Percentiles rank a stretch among this genome's conserved stretches.
phyloP scores from a whole-genome alignment of 129 eudicot genomes.

The Tagetes patula region DNA sequence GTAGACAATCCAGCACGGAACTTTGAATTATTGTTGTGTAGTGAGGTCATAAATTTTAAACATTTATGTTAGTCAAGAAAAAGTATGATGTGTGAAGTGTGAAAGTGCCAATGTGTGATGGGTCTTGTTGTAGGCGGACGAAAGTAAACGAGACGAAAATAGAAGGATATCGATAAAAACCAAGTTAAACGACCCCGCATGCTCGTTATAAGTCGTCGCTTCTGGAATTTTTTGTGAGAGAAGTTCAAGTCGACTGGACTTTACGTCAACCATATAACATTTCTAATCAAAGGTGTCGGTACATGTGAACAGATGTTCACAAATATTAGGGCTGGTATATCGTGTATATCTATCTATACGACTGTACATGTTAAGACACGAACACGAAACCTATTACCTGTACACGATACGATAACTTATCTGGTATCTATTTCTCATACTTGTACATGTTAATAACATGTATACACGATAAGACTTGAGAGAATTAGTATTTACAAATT shows the following conservation, averaged over 20 bases:
- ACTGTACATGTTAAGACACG: no score
- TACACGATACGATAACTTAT: no score
- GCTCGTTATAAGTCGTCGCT: not conserved
- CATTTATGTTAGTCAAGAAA: conserved; percentile 11
- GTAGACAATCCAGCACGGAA: not conserved
- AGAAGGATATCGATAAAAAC: conserved; percentile 22
- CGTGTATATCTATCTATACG: no score
- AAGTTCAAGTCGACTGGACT: not conserved
- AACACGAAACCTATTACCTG: no score
- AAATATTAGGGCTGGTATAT: no score
- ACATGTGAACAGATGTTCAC: no score
- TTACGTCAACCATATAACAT: not conserved
- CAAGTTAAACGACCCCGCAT: not conserved
- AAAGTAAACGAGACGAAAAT: conserved; percentile 5
- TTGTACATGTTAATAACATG: no score
- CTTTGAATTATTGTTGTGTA: not conserved
- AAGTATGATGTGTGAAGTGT: conserved; percentile 27
- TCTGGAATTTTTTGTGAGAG: not conserved
- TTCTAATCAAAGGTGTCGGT: no score
- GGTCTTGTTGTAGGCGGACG: conserved; percentile 33
- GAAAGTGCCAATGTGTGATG: conserved; percentile 28
- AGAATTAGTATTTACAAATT: no score
- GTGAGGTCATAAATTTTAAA: not conserved
- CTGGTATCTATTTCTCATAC: no score
- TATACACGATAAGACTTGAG: no score